Percentiles rank a stretch among this genome's conserved stretches.
phyloP scores from a whole-genome alignment of 1,139 yeast genomes.

The Entelexis paramagnoliae region DNA sequence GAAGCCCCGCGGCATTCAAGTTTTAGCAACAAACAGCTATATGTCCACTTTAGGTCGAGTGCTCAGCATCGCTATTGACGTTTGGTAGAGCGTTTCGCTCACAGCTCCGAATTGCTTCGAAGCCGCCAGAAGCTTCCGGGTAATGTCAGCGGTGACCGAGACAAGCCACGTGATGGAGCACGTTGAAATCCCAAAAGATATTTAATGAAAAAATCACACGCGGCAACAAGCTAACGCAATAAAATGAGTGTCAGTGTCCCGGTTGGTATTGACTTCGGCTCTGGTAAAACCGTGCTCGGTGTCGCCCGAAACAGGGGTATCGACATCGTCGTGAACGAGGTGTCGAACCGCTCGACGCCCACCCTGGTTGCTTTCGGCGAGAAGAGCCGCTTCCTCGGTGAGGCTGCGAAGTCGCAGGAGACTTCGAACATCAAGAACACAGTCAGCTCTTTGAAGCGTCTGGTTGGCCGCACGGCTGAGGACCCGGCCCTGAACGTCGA shows the following conservation, averaged over 20 bases:
- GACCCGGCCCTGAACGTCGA: conserved; percentile 77
- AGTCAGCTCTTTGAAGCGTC: conserved; percentile 85
- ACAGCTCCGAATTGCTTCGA: not conserved
- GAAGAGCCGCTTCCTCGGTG: conserved; percentile 88
- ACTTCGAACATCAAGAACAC: conserved; percentile 94
- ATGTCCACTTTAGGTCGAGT: too few relatives aligned
- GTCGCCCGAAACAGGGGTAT: conserved; percentile 98
- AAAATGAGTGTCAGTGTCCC: conserved; percentile 60
- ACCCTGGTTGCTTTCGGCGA: conserved; percentile 85
- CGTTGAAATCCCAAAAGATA: not conserved
- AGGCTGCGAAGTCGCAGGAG: conserved; percentile 90
- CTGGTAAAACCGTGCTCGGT: conserved; percentile 75
- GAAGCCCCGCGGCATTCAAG: too few relatives aligned
- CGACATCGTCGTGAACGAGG: conserved; percentile 96
- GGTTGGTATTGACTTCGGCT: conserved; percentile 98
- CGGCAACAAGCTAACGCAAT: not conserved
- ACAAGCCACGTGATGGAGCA: not conserved
- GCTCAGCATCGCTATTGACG: too few relatives aligned
- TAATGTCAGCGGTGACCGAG: not conserved
- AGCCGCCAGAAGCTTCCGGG: conserved; percentile 3
- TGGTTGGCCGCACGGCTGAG: conserved; percentile 62
- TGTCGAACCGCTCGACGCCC: conserved; percentile 94
- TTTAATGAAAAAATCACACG: conserved; percentile 3
- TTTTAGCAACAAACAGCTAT: too few relatives aligned
- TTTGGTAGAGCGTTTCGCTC: too few relatives aligned